phyloP scores from a whole-genome alignment of 495 filamentous ascomycete species.

The Penicillium canescens region DNA sequence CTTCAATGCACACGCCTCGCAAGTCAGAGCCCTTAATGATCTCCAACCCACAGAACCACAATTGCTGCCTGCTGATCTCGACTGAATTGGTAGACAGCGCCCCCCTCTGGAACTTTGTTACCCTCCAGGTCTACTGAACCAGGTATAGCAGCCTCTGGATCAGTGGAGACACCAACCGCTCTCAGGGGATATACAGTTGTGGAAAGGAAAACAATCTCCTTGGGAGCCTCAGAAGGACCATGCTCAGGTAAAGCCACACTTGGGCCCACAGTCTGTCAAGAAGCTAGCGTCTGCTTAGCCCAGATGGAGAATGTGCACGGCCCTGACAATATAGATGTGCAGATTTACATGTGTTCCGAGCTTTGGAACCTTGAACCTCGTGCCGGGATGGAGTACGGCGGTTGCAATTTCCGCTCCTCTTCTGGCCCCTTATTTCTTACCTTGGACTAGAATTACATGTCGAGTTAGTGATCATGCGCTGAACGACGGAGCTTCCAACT shows the following conservation, averaged over 20 bases:
- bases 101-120: constrained; percentile 1
- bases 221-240: constrained; percentile 1
- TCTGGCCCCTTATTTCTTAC: too few species aligned
- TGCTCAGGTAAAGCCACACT: not conserved
- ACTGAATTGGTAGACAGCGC: not conserved
- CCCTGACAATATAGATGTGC: not conserved
- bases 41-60: not conserved
- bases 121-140: constrained; percentile 11
- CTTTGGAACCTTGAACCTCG: not conserved
- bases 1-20: not conserved
- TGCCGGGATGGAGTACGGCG: not conserved
- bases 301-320: constrained; percentile 17
- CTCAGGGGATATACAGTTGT: constrained; percentile 11
- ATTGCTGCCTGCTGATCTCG: not conserved
- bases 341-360: constrained; percentile 1
- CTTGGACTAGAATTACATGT: not conserved
- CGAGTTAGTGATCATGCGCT: not conserved
- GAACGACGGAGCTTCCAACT: constrained; percentile 1
- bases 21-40: constrained; percentile 3
- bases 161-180: constrained; percentile 10
- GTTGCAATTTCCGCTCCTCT: too few species aligned
- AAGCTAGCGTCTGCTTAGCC: constrained; percentile 7
- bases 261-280: constrained; percentile 15
- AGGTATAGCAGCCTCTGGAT: constrained; percentile 9
- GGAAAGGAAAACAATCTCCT: not conserved